These are phyloP conservation scores for Aureobasidium sp. DNA, from an alignment of 2,329 filamentous ascomycete species.

Conservation along the genomic window DNA sequence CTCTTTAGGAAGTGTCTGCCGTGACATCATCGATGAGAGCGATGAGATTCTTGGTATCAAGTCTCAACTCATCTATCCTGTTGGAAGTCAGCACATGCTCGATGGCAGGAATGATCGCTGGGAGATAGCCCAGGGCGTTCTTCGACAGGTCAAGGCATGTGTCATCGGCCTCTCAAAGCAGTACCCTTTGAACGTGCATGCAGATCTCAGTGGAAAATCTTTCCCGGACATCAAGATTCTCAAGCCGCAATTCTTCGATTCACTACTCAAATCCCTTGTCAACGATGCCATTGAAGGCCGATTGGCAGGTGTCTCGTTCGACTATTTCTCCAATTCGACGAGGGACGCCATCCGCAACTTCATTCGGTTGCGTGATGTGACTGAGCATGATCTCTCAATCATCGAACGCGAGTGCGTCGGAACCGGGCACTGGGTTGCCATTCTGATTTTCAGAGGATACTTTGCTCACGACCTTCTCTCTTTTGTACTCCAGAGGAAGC, in stretches of 20 bases:
- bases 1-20: slow-evolving; percentile 43
- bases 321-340: neutral
- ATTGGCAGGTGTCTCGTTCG: neutral
- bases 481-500: slow-evolving; percentile 53
- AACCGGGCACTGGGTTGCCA: neutral
- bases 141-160: slow-evolving; percentile 27
- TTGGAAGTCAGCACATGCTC: slow-evolving; percentile 34
- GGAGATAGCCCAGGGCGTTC: slow-evolving; percentile 31
- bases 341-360: neutral
- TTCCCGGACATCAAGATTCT: slow-evolving; percentile 50
- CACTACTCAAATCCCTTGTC: slow-evolving; percentile 27
- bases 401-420: neutral
- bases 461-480: slow-evolving; percentile 54
- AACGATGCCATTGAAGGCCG: slow-evolving; percentile 28
- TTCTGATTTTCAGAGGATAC: slow-evolving; percentile 58
- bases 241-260: slow-evolving; percentile 31
- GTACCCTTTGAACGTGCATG: too few relatives aligned
- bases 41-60: slow-evolving; percentile 37
- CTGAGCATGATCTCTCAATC: neutral
- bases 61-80: slow-evolving; percentile 41
- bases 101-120: slow-evolving; percentile 37
- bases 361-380: neutral
- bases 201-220: slow-evolving; percentile 25
- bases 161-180: slow-evolving; percentile 30
- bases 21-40: slow-evolving; percentile 60